A percentile compares a stretch with the other conserved stretches of the same genome.
phyloP scores from a whole-genome alignment of 2,329 filamentous ascomycete species.

The Tricladium varicosporioides region DNA sequence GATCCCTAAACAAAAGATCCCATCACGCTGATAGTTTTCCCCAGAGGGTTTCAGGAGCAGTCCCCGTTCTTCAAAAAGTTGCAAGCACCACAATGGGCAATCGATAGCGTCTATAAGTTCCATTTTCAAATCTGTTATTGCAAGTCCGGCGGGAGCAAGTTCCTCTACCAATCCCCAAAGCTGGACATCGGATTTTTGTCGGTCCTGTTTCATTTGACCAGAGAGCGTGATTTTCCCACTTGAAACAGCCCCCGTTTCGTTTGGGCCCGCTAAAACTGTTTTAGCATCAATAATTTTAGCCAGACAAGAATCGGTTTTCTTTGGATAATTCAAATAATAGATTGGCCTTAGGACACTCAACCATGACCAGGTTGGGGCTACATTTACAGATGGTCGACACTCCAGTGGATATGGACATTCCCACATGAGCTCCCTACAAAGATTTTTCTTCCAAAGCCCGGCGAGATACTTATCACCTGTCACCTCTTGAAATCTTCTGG shows the following conservation, averaged over 20 bases:
- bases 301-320: not conserved
- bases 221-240: not conserved
- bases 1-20: not conserved
- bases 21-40: not conserved
- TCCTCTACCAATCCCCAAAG: not conserved
- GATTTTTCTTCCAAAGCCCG: constrained; percentile 8
- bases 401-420: not conserved
- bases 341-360: constrained; percentile 1
- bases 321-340: not conserved
- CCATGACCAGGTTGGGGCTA: constrained; percentile 15
- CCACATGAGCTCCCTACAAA: not conserved
- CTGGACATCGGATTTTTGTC: not conserved
- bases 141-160: not conserved
- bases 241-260: not conserved
- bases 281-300: not conserved
- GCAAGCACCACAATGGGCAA: not conserved
- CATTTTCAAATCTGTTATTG: not conserved
- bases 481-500: constrained; percentile 1
- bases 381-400: constrained; percentile 1
- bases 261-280: not conserved
- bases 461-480: constrained; percentile 16
- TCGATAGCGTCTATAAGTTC: not conserved
- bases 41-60: not conserved
- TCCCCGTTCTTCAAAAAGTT: not conserved
- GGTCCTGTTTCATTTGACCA: constrained; percentile 1